Evolutionary conservation across 257 asterid genomes (phyloP).

Genomic region (Linaria vulgaris): DNA sequence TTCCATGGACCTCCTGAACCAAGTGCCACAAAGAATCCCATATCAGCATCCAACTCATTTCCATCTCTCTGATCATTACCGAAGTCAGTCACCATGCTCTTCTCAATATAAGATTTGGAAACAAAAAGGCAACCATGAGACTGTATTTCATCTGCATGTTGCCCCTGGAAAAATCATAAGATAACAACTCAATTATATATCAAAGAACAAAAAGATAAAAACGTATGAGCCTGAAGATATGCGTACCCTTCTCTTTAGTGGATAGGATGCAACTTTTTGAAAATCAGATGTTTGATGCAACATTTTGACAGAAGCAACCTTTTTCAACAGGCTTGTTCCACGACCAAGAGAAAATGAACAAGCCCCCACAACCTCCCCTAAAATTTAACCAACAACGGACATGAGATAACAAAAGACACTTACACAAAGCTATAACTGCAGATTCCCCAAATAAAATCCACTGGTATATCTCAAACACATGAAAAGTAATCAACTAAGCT

Average conservation of each 20-base stretch:
- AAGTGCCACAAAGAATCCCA: conserved; percentile 89
- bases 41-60: conserved; percentile 54
- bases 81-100: conserved; percentile 53
- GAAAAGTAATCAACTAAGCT: conserved; percentile 1
- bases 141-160: conserved; percentile 42
- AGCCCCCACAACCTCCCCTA: conserved; percentile 98
- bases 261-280: conserved; percentile 54
- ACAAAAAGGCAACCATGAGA: conserved; percentile 59
- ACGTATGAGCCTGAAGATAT: conserved; percentile 15
- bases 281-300: conserved; percentile 68
- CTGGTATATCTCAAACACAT: conserved; percentile 12
- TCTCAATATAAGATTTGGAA: conserved; percentile 80
- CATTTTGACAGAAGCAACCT: conserved; percentile 85
- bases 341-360: conserved; percentile 83
- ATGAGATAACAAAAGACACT: conserved; percentile 1
- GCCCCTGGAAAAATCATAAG: conserved; percentile 56
- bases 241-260: conserved; percentile 70
- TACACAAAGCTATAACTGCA: conserved; percentile 1
- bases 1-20: conserved; percentile 88
- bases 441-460: conserved; percentile 9
- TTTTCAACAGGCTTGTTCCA: conserved; percentile 60
- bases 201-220: conserved; percentile 17
- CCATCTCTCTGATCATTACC: conserved; percentile 47
- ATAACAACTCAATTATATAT: conserved; percentile 21
- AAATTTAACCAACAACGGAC: too few species aligned